phyloP scores from a whole-genome alignment of 2,329 filamentous ascomycete genomes.

The Tolypocladium ophioglossoides region DNA sequence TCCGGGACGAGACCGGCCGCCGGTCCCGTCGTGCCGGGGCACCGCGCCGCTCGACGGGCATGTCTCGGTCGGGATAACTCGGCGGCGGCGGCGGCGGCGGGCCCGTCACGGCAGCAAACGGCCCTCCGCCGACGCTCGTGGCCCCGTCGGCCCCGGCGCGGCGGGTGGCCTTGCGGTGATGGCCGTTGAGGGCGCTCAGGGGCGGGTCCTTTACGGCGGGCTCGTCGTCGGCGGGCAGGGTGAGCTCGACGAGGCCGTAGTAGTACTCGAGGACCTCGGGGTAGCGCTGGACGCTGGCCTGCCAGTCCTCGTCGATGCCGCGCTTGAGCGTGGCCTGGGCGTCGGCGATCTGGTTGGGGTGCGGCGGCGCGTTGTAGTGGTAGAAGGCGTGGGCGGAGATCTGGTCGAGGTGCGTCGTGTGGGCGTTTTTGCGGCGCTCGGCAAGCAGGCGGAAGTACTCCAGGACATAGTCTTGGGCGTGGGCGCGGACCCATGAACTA shows the following conservation, averaged over 20 bases:
- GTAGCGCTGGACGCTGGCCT: conserved; percentile 62
- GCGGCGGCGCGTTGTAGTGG: conserved; percentile 46
- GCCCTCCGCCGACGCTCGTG: conserved; percentile 12
- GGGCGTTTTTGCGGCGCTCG: conserved; percentile 47
- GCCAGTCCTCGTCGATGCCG: conserved; percentile 72
- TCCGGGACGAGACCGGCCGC: background rate
- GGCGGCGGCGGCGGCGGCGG: conserved; percentile 2
- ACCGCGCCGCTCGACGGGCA: conserved; percentile 2
- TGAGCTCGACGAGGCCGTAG: conserved; percentile 58
- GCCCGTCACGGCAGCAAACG: conserved; percentile 1
- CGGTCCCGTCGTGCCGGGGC: background rate
- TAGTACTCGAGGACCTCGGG: conserved; percentile 78
- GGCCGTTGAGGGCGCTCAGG: conserved; percentile 38
- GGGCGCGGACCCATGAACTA: conserved; percentile 53
- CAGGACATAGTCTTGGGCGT: conserved; percentile 58
- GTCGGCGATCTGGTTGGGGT: conserved; percentile 51
- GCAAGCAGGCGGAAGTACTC: conserved; percentile 53
- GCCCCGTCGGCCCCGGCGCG: conserved; percentile 26
- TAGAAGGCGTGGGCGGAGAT: conserved; percentile 44
- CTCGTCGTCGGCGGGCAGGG: conserved; percentile 52
- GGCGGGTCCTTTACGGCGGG: conserved; percentile 49
- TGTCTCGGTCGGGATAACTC: conserved; percentile 11
- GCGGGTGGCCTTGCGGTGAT: conserved; percentile 33
- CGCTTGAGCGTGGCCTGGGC: conserved; percentile 58
- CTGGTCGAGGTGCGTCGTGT: conserved; percentile 43